phyloP scores from a whole-genome alignment of 805 yeast species.

The Myxozyma sirexii region DNA sequence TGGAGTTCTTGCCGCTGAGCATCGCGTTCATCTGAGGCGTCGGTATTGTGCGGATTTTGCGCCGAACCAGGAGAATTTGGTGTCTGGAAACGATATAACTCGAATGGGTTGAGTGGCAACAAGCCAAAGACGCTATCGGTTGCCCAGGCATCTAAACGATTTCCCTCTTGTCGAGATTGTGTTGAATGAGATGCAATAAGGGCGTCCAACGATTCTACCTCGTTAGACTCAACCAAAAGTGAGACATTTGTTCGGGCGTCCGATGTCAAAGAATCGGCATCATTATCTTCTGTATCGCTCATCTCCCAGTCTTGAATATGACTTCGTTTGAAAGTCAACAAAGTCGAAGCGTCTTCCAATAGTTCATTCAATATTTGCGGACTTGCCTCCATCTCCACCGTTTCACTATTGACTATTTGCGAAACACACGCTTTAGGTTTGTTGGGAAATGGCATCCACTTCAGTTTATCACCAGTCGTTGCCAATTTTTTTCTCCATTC shows the following conservation, averaged over 20 bases:
- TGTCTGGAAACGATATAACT: neutral
- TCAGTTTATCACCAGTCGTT: neutral
- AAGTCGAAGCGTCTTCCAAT: neutral
- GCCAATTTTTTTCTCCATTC: neutral
- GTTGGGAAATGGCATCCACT: constrained; percentile 14
- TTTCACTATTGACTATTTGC: neutral
- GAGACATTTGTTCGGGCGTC: too few species aligned
- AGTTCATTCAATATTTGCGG: too few species aligned
- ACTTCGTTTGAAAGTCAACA: neutral
- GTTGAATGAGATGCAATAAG: constrained; percentile 1
- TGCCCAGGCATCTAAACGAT: too few species aligned
- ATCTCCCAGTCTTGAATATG: constrained; percentile 8
- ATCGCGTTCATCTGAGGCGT: neutral
- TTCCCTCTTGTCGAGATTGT: neutral
- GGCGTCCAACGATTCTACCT: neutral
- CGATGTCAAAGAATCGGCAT: neutral
- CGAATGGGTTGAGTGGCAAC: constrained; percentile 11
- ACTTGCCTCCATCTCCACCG: neutral
- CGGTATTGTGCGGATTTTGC: neutral
- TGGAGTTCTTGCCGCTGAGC: neutral
- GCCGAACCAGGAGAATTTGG: neutral
- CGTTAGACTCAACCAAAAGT: too few species aligned
- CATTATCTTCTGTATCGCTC: constrained; percentile 1
- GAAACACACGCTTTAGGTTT: neutral
- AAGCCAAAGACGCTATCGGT: neutral